phyloP scores from a whole-genome alignment of 2,329 filamentous ascomycete species.

The Xylariaceae sp. region DNA sequence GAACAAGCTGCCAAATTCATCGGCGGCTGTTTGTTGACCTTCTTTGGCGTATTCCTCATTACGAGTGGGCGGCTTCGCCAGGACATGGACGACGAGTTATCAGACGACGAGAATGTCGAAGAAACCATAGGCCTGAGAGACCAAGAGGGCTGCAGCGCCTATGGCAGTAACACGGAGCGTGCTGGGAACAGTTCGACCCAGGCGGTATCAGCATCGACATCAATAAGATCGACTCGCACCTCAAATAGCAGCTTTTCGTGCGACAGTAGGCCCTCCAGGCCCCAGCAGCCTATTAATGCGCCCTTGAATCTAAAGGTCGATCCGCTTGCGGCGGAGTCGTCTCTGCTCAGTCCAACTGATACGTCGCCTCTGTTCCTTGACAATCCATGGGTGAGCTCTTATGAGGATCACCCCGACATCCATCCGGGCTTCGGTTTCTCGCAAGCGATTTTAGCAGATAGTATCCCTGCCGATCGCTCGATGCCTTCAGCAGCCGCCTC shows the following conservation, averaged over 20 bases:
- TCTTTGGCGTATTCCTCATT: constrained; percentile 95
- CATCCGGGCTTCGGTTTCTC: constrained; percentile 33
- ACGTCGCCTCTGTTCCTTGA: constrained; percentile 36
- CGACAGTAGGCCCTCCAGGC: constrained; percentile 33
- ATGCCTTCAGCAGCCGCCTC: constrained; percentile 25
- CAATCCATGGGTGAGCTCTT: constrained; percentile 40
- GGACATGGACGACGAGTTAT: constrained; percentile 54
- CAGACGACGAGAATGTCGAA: constrained; percentile 54
- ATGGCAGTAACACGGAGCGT: constrained; percentile 25
- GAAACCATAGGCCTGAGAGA: constrained; percentile 57
- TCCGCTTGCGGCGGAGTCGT: constrained; percentile 29
- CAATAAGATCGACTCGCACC: constrained; percentile 44
- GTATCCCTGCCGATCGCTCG: constrained; percentile 30
- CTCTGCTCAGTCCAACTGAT: constrained; percentile 32
- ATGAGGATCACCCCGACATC: constrained; percentile 24
- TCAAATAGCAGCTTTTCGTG: constrained; percentile 44
- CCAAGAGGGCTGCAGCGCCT: constrained; percentile 36
- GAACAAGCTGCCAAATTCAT: constrained; percentile 78
- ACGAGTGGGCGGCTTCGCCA: constrained; percentile 68
- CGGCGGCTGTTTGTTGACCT: constrained; percentile 85
- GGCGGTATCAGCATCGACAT: constrained; percentile 26
- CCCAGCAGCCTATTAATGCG: constrained; percentile 33
- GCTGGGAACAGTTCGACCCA: constrained; percentile 3
- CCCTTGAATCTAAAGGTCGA: constrained; percentile 34
- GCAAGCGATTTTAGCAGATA: constrained; percentile 29